Percentiles rank a stretch among this genome's conserved stretches.
These are phyloP conservation scores for Nannochloropsis salina DNA, from an alignment of 108 stramenopile genomes.

Conservation along the genomic window DNA sequence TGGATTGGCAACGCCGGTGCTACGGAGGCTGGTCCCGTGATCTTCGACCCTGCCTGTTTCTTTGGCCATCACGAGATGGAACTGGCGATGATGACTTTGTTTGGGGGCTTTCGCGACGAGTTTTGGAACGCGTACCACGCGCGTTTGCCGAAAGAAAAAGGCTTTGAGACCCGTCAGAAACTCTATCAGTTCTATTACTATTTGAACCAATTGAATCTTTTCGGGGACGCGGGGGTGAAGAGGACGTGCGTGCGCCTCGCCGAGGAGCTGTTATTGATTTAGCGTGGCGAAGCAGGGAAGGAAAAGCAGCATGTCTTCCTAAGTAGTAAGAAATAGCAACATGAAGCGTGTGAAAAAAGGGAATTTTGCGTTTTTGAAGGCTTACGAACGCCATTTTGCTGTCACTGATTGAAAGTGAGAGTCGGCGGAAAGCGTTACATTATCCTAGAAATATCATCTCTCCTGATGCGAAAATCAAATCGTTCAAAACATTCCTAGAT, in stretches of 20 bases:
- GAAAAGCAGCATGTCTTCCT: neutral
- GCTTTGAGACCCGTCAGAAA: slow-evolving; percentile 38
- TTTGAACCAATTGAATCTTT: slow-evolving; percentile 47
- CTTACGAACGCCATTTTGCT: too few species aligned
- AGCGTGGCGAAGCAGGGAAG: neutral
- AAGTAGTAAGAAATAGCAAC: neutral
- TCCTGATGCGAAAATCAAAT: too few species aligned
- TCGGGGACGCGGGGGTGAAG: slow-evolving; percentile 42
- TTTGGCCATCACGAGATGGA: slow-evolving; percentile 49
- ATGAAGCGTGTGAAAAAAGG: neutral
- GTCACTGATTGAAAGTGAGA: too few species aligned
- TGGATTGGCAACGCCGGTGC: slow-evolving; percentile 49
- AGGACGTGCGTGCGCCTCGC: slow-evolving; percentile 30
- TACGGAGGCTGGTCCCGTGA: slow-evolving; percentile 26
- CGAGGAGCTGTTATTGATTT: slow-evolving; percentile 26
- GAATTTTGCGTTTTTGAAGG: too few species aligned
- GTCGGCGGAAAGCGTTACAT: too few species aligned
- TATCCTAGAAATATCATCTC: too few species aligned
- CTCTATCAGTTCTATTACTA: slow-evolving; percentile 45
- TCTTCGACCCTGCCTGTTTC: slow-evolving; percentile 46
- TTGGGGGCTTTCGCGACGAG: slow-evolving; percentile 39
- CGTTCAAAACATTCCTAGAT: too few species aligned
- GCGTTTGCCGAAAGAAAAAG: slow-evolving; percentile 39
- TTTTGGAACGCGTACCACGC: slow-evolving; percentile 43
- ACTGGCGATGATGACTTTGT: slow-evolving; percentile 42